phyloP scores from a whole-genome alignment of 306 rosid genomes.

The Datisca glomerata region DNA sequence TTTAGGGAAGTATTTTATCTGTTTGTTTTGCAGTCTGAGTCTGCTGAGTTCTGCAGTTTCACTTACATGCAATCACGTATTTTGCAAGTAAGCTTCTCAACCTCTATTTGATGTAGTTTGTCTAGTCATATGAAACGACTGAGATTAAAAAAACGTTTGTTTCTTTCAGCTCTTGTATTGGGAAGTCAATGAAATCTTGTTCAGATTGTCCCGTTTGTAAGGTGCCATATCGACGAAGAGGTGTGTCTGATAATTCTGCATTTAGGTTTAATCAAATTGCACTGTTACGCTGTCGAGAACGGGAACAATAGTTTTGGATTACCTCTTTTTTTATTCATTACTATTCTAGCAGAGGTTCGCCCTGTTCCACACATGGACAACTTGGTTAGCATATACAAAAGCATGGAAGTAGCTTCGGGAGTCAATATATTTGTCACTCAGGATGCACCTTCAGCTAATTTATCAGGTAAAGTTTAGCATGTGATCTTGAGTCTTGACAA shows the following conservation, averaged over 20 bases:
- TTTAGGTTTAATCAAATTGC: not conserved
- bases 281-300: not conserved
- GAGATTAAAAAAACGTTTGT: not conserved
- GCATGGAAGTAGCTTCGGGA: slow-evolving; percentile 81
- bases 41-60: slow-evolving; percentile 33
- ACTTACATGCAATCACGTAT: slow-evolving; percentile 48
- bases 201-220: slow-evolving; percentile 81
- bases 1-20: not conserved
- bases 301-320: not conserved
- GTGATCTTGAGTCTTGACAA: not conserved
- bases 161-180: slow-evolving; percentile 26
- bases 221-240: slow-evolving; percentile 75
- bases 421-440: slow-evolving; percentile 55
- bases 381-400: slow-evolving; percentile 78
- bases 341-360: slow-evolving; percentile 48
- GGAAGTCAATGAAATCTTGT: slow-evolving; percentile 33
- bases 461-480: slow-evolving; percentile 32
- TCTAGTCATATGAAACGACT: slow-evolving; percentile 9
- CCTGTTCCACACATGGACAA: slow-evolving; percentile 87
- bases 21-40: slow-evolving; percentile 20
- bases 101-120: slow-evolving; percentile 1
- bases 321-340: not conserved
- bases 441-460: slow-evolving; percentile 26
- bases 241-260: slow-evolving; percentile 13
- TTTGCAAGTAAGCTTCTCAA: slow-evolving; percentile 32